Base-by-base conservation (phyloP, 225 moss, liverwort and hornwort genomes). In the Polytrichum commune region DNA sequence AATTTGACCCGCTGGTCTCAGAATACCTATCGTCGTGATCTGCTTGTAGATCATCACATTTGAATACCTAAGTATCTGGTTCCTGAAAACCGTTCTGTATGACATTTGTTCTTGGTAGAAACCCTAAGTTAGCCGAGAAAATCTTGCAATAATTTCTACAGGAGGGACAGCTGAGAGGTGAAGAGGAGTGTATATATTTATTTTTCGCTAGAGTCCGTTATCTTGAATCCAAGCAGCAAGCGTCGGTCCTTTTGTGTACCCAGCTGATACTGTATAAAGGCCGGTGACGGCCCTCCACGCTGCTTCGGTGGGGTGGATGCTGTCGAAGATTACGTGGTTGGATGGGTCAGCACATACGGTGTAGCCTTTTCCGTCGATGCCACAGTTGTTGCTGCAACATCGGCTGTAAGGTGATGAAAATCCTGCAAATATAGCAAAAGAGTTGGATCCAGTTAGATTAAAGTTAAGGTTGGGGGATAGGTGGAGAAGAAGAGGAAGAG, bases 221-320 rank as follows among this genome's bases (percentile, higher is more conserved):
- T 72, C 54, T 46, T 71, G 69, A 35, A 86, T 72, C 84, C 84
- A 88, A 6, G 63, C 1, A 3, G 71, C 19, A 0, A 88, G 68
- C 27, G 84, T 84, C 0, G 77, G 61, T 0, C 87, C 84, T 19
- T 64, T 81, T 60, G 87, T 88, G 69, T 60, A 88, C 5, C 87
- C 87, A 0, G 8, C 7, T 5, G 73, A 64, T 61, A 76, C 57
- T 0, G 54, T 19, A 74, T 88, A 84, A 7, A 84, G 72, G 28
- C 84, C 75, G 1, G 81, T 67, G 22, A 84, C 55, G 5, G 87
- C 75, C 65, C 20, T 84, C 84, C 84, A 88, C 0, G 81, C 87
- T 22, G 87, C 87, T 8, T 88, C 78, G 0, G 87, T 88, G 27
- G 87, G 87, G 70, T 88, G 87, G 8, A 84, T 84, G 63, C 84